Evolutionary conservation across 2,329 filamentous ascomycete species (phyloP).

Genomic region (Calonectria naviculata): DNA sequence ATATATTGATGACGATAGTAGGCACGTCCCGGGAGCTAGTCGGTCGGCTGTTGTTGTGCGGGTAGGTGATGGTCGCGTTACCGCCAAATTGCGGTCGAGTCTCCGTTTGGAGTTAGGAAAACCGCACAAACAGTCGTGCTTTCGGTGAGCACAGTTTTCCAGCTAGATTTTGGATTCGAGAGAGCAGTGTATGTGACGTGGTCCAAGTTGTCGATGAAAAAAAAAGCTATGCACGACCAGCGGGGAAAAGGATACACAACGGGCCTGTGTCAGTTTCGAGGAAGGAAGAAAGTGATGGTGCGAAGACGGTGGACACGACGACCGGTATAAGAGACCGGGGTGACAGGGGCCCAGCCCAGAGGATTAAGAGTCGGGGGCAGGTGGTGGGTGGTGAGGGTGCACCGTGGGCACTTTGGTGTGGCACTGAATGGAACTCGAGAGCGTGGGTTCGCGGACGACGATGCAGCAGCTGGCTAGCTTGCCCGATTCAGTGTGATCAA

Average conservation of each 20-base stretch:
- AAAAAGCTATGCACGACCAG: not conserved
- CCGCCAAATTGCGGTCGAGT: not conserved
- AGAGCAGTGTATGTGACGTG: not conserved
- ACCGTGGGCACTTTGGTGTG: constrained; percentile 1
- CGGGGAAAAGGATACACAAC: not conserved
- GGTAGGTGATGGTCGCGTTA: not conserved
- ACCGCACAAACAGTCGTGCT: not conserved
- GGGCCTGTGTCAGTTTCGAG: not conserved
- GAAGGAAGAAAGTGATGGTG: not conserved
- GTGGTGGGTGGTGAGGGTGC: not conserved
- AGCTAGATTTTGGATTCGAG: not conserved
- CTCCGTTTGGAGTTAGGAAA: not conserved
- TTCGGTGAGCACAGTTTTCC: not conserved
- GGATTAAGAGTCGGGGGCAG: not conserved
- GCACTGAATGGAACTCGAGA: constrained; percentile 3
- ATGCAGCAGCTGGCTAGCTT: not conserved
- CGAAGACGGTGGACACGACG: not conserved
- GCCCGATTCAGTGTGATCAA: not conserved
- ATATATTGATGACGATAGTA: no score
- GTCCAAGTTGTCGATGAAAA: not conserved
- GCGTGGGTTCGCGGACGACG: constrained; percentile 6
- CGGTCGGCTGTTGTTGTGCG: not conserved
- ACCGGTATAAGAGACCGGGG: constrained; percentile 10
- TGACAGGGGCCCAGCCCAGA: not conserved
- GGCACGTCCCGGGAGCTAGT: no score